Base-by-base conservation (phyloP, 257 asterid genomes). In the Buddleja alternifolia region DNA sequence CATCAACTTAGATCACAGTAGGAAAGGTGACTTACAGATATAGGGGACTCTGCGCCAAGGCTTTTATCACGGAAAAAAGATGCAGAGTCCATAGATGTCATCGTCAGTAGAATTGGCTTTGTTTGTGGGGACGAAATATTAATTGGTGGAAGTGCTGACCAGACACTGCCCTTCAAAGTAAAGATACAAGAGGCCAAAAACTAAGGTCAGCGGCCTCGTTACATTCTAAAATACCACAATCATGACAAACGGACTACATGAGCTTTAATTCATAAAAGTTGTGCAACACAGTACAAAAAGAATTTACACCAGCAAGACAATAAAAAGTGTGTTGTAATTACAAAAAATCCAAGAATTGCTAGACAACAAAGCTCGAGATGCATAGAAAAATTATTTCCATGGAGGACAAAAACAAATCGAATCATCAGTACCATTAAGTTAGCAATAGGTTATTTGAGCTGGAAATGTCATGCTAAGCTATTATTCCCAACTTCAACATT, bases 81-180 rank as follows among this genome's bases (percentile, higher is more conserved):
- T 72, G 95, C 86, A 37, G 99, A 77, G 83, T 94, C 99, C 99
- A 94, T 94, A 24, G 99, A 87, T 51, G 99, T 83, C 77, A 90
- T 73, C 14, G 86, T 67, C 73, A 94, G 71, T 71, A 94, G 58
- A 56, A 81, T 17, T 32, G 96, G 99, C 78, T 91, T 94, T 19
- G 76, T 79, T 70, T 62, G 51, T 56, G 86, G 62, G 16, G 89
- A 76, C 48, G 92, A 81, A 36, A 72, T 44, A 37, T 75, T 81
- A 58, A 89, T 78, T 41, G 96, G 96, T 52, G 96, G 99, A 82
- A 94, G 92, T 41, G 97, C 88, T 73, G 99, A 88, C 97, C 92
- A 94, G 84, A 89, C 99, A 89, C 99, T 94, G 97, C 90, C 93
- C 88, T 93, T 88, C 87, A 87, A 78, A 90, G 79, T 70, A 73